Conservation (phyloP, 306 rosid genomes). For the Alnus rubra region DNA sequence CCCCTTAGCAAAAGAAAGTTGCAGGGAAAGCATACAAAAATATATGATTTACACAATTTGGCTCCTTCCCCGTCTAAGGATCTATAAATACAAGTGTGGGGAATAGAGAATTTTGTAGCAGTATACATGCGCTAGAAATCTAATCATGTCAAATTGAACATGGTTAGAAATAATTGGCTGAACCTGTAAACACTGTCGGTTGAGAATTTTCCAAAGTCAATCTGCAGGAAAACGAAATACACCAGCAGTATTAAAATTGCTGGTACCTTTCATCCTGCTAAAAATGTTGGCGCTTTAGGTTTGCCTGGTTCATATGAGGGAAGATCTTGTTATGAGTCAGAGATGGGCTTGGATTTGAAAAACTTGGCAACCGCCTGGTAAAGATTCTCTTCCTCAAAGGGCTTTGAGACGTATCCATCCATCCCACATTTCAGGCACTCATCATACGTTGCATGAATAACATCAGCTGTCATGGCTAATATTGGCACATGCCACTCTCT, state of each 20-base stretch:
- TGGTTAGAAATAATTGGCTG: constrained; percentile 45
- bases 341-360: constrained; percentile 51
- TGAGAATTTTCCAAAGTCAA: constrained; percentile 15
- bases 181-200: constrained; percentile 21
- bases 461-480: constrained; percentile 98
- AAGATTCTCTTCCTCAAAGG: constrained; percentile 94
- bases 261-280: constrained; percentile 14
- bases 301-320: constrained; percentile 1
- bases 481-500: constrained; percentile 73
- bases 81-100: constrained; percentile 51
- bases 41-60: constrained; percentile 60
- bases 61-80: constrained; percentile 43
- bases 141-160: constrained; percentile 40
- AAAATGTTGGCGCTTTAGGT: not conserved
- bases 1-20: constrained; percentile 30
- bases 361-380: constrained; percentile 82
- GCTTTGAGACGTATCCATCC: constrained; percentile 97
- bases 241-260: constrained; percentile 40
- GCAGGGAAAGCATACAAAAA: constrained; percentile 42
- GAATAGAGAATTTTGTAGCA: constrained; percentile 36
- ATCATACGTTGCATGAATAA: constrained; percentile 87
- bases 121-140: constrained; percentile 46
- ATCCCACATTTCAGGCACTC: constrained; percentile 83
- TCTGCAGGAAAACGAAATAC: constrained; percentile 14
- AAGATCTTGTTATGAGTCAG: constrained; percentile 29